Conservation (phyloP, 2,329 filamentous ascomycete species). For the Cordyceps militaris region DNA sequence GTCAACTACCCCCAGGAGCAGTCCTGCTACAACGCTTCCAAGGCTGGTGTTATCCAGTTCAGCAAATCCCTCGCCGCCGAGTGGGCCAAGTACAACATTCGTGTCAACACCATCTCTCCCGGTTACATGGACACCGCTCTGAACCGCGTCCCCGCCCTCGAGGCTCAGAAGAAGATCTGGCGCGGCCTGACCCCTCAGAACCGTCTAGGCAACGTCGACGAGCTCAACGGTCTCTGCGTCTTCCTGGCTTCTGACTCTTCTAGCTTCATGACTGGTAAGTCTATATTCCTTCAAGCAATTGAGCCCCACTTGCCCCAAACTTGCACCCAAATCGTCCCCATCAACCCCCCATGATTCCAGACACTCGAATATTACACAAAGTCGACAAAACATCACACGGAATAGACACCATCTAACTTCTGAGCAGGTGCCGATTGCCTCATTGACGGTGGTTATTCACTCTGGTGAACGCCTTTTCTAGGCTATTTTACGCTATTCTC, state of each 20-base stretch:
- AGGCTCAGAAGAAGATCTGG: conserved; percentile 80
- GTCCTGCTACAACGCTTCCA: conserved; percentile 76
- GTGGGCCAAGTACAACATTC: conserved; percentile 75
- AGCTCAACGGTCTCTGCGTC: conserved; percentile 70
- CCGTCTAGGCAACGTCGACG: conserved; percentile 64
- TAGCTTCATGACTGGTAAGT: conserved; percentile 64
- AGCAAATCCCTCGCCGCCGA: conserved; percentile 76
- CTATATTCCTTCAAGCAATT: too few relatives aligned
- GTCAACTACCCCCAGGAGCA: conserved; percentile 86
- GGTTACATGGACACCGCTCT: conserved; percentile 83
- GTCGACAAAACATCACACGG: background rate
- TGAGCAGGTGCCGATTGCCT: conserved; percentile 35
- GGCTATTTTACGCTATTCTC: background rate
- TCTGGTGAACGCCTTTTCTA: conserved; percentile 37
- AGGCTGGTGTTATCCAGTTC: conserved; percentile 71
- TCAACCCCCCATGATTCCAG: background rate
- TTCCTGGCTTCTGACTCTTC: conserved; percentile 69
- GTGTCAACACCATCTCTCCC: conserved; percentile 77
- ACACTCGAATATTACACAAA: conserved; percentile 41
- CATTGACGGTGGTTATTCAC: conserved; percentile 64
- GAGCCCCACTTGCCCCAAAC: background rate
- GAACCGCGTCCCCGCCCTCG: conserved; percentile 69
- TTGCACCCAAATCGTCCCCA: background rate
- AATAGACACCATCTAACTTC: background rate
- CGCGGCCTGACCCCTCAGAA: conserved; percentile 65